These are phyloP conservation scores for Hypoxylon lenormandii DNA, from an alignment of 495 filamentous ascomycete species.

Conservation along the genomic window DNA sequence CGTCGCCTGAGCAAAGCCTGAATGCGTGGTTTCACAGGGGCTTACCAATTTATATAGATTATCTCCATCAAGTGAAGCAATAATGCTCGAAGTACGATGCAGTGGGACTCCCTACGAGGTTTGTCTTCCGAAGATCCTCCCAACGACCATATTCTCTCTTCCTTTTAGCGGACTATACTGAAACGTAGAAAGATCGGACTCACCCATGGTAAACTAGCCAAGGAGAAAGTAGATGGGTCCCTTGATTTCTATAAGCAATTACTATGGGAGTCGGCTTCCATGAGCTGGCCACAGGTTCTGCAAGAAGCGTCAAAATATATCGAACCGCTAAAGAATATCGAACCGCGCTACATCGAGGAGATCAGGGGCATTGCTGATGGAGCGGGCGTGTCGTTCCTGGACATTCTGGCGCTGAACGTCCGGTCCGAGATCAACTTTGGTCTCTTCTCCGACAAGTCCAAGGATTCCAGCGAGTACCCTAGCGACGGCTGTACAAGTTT, in stretches of 20 bases:
- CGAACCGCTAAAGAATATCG: conserved; percentile 39
- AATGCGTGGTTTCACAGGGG: too few species aligned
- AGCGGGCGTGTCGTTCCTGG: conserved; percentile 62
- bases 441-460: conserved; percentile 56
- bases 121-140: not conserved
- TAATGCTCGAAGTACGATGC: conserved; percentile 54
- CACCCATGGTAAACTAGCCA: conserved; percentile 43
- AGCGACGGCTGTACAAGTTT: conserved; percentile 73
- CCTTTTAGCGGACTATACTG: conserved; percentile 1
- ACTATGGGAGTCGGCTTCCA: conserved; percentile 40
- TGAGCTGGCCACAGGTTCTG: conserved; percentile 46
- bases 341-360: conserved; percentile 63
- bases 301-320: conserved; percentile 45
- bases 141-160: not conserved
- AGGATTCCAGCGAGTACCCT: conserved; percentile 18
- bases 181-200: conserved; percentile 41
- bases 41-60: not conserved
- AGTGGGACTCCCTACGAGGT: conserved; percentile 51
- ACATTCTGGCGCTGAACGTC: conserved; percentile 74
- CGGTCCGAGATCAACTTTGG: conserved; percentile 76
- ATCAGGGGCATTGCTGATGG: conserved; percentile 72
- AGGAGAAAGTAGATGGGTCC: conserved; percentile 39
- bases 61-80: conserved; percentile 7
- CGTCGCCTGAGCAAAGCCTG: not conserved
- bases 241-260: conserved; percentile 48